Conservation (phyloP, 2,329 filamentous ascomycete genomes). For the Calonectria honghensis region DNA sequence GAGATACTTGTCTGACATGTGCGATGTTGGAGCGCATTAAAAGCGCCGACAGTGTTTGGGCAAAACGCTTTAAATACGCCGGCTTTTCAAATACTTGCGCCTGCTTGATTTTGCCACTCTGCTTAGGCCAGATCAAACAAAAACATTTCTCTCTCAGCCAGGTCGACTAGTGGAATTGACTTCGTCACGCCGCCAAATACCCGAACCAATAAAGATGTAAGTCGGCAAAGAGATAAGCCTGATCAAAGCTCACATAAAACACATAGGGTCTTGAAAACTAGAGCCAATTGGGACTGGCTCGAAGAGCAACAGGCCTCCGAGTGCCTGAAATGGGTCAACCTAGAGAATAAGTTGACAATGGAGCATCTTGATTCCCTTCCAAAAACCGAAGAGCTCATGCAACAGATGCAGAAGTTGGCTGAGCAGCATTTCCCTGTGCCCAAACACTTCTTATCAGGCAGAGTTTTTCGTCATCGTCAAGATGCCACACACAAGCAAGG, state of each 20-base stretch:
- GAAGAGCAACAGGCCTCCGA: conserved; percentile 1
- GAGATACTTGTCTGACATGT: background rate
- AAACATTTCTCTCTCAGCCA: background rate
- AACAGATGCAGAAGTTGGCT: background rate
- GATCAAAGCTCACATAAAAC: background rate
- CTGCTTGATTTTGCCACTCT: background rate
- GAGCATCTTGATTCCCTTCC: background rate
- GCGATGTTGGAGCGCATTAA: background rate
- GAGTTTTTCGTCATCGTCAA: conserved; percentile 3
- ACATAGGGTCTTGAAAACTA: background rate
- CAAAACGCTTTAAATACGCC: background rate
- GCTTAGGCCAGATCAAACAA: background rate
- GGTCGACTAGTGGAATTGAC: no score
- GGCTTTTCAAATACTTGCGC: background rate
- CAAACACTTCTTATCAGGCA: background rate
- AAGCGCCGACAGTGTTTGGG: background rate
- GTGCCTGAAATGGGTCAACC: conserved; percentile 2
- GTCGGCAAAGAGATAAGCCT: background rate
- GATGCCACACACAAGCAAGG: conserved; percentile 8
- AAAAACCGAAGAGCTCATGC: background rate
- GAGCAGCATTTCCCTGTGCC: conserved; percentile 1
- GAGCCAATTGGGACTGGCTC: conserved; percentile 9
- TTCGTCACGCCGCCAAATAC: background rate
- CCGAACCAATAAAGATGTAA: background rate
- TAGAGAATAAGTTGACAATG: background rate